Evolutionary conservation across 176 grass and related monocot genomes (phyloP).

Genomic region (Zizania latifolia): DNA sequence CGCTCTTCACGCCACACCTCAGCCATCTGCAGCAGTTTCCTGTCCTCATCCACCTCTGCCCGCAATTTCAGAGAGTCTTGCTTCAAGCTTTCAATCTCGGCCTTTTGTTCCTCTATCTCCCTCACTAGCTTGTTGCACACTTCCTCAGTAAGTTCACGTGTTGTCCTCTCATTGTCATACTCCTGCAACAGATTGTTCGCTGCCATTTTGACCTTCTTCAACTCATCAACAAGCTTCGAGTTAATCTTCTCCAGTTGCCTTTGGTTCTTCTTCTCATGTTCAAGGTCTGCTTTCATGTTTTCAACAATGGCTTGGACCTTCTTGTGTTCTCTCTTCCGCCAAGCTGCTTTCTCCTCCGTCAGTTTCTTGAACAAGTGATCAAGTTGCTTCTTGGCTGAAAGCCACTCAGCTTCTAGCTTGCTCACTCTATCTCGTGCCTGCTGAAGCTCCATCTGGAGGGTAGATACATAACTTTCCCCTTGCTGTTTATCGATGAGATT

Average conservation of each 20-base stretch:
- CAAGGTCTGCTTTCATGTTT: slow-evolving; percentile 74
- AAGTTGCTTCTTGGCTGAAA: slow-evolving; percentile 82
- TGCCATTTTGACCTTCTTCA: slow-evolving; percentile 62
- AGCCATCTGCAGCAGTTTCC: slow-evolving; percentile 87
- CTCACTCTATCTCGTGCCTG: slow-evolving; percentile 45
- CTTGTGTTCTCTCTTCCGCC: slow-evolving; percentile 83
- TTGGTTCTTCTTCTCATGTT: slow-evolving; percentile 72
- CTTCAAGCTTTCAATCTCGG: slow-evolving; percentile 67
- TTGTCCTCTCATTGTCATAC: slow-evolving; percentile 73
- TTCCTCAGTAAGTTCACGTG: slow-evolving; percentile 67
- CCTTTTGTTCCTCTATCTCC: slow-evolving; percentile 76
- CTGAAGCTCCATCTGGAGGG: slow-evolving; percentile 63
- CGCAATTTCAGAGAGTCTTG: slow-evolving; percentile 51
- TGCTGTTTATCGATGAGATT: slow-evolving; percentile 54
- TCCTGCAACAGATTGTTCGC: slow-evolving; percentile 69
- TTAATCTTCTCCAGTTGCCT: slow-evolving; percentile 67
- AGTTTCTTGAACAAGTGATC: slow-evolving; percentile 76
- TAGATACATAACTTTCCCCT: slow-evolving; percentile 39
- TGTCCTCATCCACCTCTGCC: slow-evolving; percentile 73
- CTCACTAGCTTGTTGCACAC: slow-evolving; percentile 82
- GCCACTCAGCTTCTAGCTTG: slow-evolving; percentile 54
- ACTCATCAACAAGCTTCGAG: slow-evolving; percentile 76
- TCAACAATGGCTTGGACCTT: slow-evolving; percentile 69
- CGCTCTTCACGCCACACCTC: slow-evolving; percentile 94
- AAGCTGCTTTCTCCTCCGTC: slow-evolving; percentile 70